A percentile compares a stretch with the other conserved stretches of the same genome.
phyloP scores from a whole-genome alignment of 2,329 filamentous ascomycete species.

The Hypoxylon sp. region DNA sequence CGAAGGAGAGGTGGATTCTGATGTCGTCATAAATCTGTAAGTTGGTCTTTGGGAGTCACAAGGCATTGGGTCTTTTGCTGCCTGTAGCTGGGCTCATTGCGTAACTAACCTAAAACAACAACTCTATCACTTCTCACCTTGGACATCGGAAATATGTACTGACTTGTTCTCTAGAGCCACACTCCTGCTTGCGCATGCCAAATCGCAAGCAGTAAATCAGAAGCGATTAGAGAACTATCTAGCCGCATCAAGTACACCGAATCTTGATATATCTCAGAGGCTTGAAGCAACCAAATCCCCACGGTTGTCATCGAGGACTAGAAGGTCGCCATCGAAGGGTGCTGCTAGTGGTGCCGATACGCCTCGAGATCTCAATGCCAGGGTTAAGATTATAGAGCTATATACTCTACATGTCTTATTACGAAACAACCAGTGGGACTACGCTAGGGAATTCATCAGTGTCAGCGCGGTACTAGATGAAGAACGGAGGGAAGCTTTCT shows the following conservation, averaged over 20 bases:
- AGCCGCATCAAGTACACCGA: slow-evolving; percentile 79
- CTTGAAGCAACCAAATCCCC: slow-evolving; percentile 65
- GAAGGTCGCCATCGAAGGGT: slow-evolving; percentile 62
- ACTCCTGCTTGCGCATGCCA: slow-evolving; percentile 89
- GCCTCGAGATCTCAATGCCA: slow-evolving; percentile 84
- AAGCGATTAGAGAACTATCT: slow-evolving; percentile 90
- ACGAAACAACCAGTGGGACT: slow-evolving; percentile 95
- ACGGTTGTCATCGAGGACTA: slow-evolving; percentile 45
- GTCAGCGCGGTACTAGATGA: slow-evolving; percentile 91
- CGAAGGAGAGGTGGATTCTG: slow-evolving; percentile 92
- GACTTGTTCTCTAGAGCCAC: slow-evolving; percentile 75
- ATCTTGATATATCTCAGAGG: slow-evolving; percentile 78
- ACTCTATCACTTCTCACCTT: neutral
- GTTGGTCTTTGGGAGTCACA: slow-evolving; percentile 51
- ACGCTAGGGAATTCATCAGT: slow-evolving; percentile 90
- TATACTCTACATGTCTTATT: slow-evolving; percentile 97
- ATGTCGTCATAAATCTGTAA: slow-evolving; percentile 91
- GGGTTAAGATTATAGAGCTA: slow-evolving; percentile 93
- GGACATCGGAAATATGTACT: slow-evolving; percentile 2
- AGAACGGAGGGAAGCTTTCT: slow-evolving; percentile 88
- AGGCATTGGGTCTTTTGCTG: neutral
- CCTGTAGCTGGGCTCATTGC: neutral
- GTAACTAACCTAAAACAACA: neutral
- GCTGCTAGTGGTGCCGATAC: slow-evolving; percentile 79
- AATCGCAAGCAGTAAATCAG: slow-evolving; percentile 86